Evolutionary conservation across 345 rosid genomes (phyloP), one percentile per base, ranked within the genome.

Genomic region (Populus alba): DNA sequence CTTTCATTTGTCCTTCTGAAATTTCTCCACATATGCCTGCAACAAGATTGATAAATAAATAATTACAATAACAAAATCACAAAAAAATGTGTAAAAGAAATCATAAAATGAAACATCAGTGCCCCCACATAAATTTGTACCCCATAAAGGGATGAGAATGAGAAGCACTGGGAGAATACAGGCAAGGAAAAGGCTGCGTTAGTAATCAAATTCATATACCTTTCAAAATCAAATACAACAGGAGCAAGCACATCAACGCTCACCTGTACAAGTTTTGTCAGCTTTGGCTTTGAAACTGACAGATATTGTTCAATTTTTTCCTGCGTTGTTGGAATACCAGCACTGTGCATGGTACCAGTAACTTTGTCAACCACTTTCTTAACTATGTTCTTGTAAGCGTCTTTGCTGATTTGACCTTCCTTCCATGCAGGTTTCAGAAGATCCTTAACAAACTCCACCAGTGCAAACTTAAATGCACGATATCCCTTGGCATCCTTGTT

Each of bases 311-410:
- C 95, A 55, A 92, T 92, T 81, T 92, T 96, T 77, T 96, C 99
- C 81, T 85, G 97, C 3, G 99, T 92, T 78, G 94, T 98, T 79
- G 99, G 99, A 75, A 96, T 82, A 84, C 77, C 89, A 55, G 88
- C 82, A 29, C 81, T 90, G 82, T 92, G 95, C 84, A 96, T 80
- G 6, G 97, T 86, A 23, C 89, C 85, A 3, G 93, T 94, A 68
- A 96, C 98, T 86, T 96, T 96, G 77, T 92, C 97, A 9, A 96
- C 99, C 37, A 90, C 99, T 79, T 92, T 96, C 93, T 94, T 96
- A 78, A 94, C 99, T 57, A 94, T 90, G 85, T 89, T 92, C 85
- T 96, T 96, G 90, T 94, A 94, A 25, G 87, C 91, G 27, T 96
- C 97, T 85, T 96, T 96, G 83, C 85, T 90, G 76, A 96, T 80